Evolutionary conservation across 1,284 basidiomycete genomes (phyloP).

Genomic region (Filobasidium uniguttulatum): DNA sequence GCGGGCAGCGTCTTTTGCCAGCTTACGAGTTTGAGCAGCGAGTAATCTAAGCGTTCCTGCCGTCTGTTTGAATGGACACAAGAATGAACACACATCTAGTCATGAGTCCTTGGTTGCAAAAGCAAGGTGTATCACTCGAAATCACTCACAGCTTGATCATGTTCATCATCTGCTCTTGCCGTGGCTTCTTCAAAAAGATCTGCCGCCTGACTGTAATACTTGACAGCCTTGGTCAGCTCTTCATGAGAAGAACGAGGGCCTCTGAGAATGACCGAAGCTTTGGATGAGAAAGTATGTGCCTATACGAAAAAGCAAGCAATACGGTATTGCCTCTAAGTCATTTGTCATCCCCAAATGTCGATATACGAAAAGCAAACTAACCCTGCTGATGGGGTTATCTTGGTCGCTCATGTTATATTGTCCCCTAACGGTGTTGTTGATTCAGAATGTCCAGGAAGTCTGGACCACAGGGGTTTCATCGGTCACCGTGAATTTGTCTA

Average conservation of each 20-base stretch:
- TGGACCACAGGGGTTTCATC: no score
- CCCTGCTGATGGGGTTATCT: constrained; percentile 8
- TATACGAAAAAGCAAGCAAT: constrained; percentile 8
- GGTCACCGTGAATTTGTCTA: no score
- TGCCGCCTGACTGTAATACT: constrained; percentile 25
- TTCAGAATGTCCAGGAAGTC: no score
- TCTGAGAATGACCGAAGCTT: constrained; percentile 23
- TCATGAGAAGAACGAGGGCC: constrained; percentile 11
- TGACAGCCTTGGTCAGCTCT: constrained; percentile 20
- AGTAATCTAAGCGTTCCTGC: constrained; percentile 28
- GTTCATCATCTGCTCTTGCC: constrained; percentile 1
- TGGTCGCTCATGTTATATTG: no score
- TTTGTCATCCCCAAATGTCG: neutral
- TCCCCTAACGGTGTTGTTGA: no score
- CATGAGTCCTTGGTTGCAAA: no score
- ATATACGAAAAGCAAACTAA: neutral
- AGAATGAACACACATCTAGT: no score
- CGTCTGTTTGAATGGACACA: no score
- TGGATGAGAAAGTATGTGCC: constrained; percentile 31
- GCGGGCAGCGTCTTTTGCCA: constrained; percentile 28
- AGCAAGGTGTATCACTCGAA: no score
- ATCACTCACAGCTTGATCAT: constrained; percentile 17
- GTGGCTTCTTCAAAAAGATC: constrained; percentile 25
- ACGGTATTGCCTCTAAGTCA: neutral
- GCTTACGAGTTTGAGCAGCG: constrained; percentile 29